phyloP scores from a whole-genome alignment of 331 rosid species.

The Saraca asoca region DNA sequence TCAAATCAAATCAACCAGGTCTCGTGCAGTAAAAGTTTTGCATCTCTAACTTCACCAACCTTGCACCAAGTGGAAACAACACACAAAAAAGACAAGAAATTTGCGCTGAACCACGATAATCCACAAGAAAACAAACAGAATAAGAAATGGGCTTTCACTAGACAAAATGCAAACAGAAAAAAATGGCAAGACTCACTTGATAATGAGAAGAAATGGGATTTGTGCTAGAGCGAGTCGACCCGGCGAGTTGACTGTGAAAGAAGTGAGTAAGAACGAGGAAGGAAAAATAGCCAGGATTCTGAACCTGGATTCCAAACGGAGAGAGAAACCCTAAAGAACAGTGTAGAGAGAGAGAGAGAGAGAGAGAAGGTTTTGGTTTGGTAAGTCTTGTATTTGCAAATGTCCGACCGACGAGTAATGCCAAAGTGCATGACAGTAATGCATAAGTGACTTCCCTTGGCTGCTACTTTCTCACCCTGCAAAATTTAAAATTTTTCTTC shows the following conservation, averaged over 20 bases:
- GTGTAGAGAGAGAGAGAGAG: not conserved
- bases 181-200: slow-evolving; percentile 40
- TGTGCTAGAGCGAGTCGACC: slow-evolving; percentile 42
- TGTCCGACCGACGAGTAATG: too few relatives aligned
- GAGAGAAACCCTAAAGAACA: slow-evolving; percentile 42
- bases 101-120: slow-evolving; percentile 24
- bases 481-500: too few relatives aligned
- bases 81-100: slow-evolving; percentile 18
- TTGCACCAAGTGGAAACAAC: slow-evolving; percentile 12
- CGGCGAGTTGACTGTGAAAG: slow-evolving; percentile 35
- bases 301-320: slow-evolving; percentile 45
- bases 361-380: not conserved
- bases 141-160: slow-evolving; percentile 26
- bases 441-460: too few relatives aligned
- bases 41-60: slow-evolving; percentile 27
- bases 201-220: slow-evolving; percentile 12
- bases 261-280: not conserved
- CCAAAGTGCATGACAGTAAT: too few relatives aligned
- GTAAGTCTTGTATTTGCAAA: too few relatives aligned
- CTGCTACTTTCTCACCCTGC: too few relatives aligned
- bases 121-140: not conserved
- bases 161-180: slow-evolving; percentile 14
- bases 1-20: slow-evolving; percentile 37
- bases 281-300: slow-evolving; percentile 44
- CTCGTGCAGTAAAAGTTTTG: slow-evolving; percentile 15